Evolutionary conservation across 164 flowering plant genomes (phyloP).

Genomic region (Cinnamomum micranthum): DNA sequence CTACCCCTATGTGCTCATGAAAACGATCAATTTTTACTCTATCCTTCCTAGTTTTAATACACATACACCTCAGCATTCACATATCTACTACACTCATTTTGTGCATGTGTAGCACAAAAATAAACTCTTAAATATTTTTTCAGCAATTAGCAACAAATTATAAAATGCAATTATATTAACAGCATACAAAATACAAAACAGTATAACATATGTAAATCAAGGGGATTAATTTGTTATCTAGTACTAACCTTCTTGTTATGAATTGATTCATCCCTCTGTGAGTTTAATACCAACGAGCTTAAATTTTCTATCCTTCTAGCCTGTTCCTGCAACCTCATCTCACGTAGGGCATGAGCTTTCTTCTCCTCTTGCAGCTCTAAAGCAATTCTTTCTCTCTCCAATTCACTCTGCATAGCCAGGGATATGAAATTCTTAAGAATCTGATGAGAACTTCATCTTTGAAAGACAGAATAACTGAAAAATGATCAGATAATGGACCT

Average conservation of each 20-base stretch:
- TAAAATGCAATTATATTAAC: neutral
- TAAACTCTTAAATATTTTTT: no score
- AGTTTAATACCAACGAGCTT: slow-evolving; percentile 80
- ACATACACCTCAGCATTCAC: no score
- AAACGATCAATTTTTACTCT: no score
- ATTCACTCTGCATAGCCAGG: slow-evolving; percentile 54
- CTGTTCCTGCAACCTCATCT: slow-evolving; percentile 77
- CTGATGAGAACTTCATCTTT: neutral
- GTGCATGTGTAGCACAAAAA: no score
- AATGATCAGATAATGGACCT: slow-evolving; percentile 36
- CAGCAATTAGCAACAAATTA: no score
- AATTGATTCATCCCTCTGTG: slow-evolving; percentile 59
- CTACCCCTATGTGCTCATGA: no score
- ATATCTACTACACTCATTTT: no score
- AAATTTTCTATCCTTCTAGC: slow-evolving; percentile 81
- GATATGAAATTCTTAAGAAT: slow-evolving; percentile 1
- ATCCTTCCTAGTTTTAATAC: no score
- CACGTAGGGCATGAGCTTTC: slow-evolving; percentile 83
- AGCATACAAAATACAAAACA: neutral
- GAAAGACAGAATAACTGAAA: slow-evolving; percentile 1
- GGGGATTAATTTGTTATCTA: neutral
- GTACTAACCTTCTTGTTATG: slow-evolving; percentile 51
- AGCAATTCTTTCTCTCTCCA: slow-evolving; percentile 92
- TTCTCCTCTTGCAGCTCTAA: slow-evolving; percentile 94
- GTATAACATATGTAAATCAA: neutral